Percentiles rank a stretch among this genome's conserved stretches.
Conservation (phyloP, 306 rosid species). For the Fragaria iinumae region DNA sequence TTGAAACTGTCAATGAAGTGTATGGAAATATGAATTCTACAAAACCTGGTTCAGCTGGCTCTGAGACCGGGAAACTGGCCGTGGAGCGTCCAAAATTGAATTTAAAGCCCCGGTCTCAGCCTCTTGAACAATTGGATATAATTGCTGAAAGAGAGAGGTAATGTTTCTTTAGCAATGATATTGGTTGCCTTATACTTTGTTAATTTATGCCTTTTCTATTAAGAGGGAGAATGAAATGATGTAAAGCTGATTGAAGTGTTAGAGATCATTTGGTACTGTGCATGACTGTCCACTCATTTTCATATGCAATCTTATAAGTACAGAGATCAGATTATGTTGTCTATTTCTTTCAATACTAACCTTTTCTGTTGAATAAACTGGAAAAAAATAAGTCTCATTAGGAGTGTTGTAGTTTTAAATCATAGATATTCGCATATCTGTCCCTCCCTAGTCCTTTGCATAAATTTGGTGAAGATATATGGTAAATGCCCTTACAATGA, state of each 20-base stretch:
- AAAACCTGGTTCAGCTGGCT: constrained; percentile 50
- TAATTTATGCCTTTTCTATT: not conserved
- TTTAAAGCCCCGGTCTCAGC: constrained; percentile 81
- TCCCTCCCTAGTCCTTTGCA: not conserved
- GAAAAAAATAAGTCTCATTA: not conserved
- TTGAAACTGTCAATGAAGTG: constrained; percentile 49
- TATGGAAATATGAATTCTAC: constrained; percentile 44
- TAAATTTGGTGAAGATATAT: not conserved
- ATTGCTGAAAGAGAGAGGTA: constrained; percentile 71
- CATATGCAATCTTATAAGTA: not conserved
- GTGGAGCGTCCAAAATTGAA: constrained; percentile 86
- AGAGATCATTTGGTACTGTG: not conserved
- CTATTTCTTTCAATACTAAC: not conserved
- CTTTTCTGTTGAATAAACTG: not conserved
- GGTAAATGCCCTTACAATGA: not conserved
- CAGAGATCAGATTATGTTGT: not conserved
- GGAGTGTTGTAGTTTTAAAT: not conserved
- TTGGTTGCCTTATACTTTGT: not conserved
- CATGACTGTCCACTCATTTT: not conserved
- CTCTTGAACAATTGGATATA: constrained; percentile 51
- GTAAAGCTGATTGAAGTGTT: not conserved
- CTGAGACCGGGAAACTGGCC: constrained; percentile 59
- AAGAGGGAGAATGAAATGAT: not conserved
- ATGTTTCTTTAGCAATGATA: constrained; percentile 19
- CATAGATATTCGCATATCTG: not conserved